phyloP scores from a whole-genome alignment of 164 flowering plant genomes.

The Vitis amurensis region DNA sequence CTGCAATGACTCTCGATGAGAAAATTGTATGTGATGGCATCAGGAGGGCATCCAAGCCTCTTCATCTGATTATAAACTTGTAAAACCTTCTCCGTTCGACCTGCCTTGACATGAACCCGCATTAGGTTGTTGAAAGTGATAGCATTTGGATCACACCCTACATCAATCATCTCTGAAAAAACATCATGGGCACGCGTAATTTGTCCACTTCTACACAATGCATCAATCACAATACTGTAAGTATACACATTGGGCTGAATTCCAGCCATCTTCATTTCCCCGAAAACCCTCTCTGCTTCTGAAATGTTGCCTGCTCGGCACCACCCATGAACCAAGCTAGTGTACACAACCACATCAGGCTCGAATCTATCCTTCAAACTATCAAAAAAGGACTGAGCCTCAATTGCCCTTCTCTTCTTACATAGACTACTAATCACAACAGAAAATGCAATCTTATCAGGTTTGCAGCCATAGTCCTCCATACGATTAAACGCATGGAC shows the following conservation, averaged over 20 bases:
- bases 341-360: slow-evolving; percentile 81
- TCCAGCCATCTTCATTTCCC: slow-evolving; percentile 76
- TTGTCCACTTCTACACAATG: slow-evolving; percentile 80
- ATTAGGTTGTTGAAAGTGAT: slow-evolving; percentile 81
- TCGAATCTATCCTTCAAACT: slow-evolving; percentile 61
- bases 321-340: slow-evolving; percentile 88
- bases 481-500: slow-evolving; percentile 80
- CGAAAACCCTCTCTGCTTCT: slow-evolving; percentile 81
- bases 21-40: slow-evolving; percentile 76
- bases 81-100: slow-evolving; percentile 76
- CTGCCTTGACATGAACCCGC: slow-evolving; percentile 85
- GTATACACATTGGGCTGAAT: slow-evolving; percentile 82
- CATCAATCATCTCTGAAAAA: slow-evolving; percentile 84
- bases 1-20: slow-evolving; percentile 74
- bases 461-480: slow-evolving; percentile 81
- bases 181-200: slow-evolving; percentile 82
- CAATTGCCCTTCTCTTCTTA: slow-evolving; percentile 69
- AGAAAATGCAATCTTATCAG: slow-evolving; percentile 62
- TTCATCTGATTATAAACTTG: slow-evolving; percentile 94
- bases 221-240: slow-evolving; percentile 79
- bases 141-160: slow-evolving; percentile 66
- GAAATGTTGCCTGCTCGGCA: slow-evolving; percentile 68
- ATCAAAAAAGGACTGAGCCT: slow-evolving; percentile 85
- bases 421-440: slow-evolving; percentile 55
- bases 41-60: slow-evolving; percentile 59